These are phyloP conservation scores for Candida golubevii DNA, from an alignment of 805 yeast species.

Conservation along the genomic window DNA sequence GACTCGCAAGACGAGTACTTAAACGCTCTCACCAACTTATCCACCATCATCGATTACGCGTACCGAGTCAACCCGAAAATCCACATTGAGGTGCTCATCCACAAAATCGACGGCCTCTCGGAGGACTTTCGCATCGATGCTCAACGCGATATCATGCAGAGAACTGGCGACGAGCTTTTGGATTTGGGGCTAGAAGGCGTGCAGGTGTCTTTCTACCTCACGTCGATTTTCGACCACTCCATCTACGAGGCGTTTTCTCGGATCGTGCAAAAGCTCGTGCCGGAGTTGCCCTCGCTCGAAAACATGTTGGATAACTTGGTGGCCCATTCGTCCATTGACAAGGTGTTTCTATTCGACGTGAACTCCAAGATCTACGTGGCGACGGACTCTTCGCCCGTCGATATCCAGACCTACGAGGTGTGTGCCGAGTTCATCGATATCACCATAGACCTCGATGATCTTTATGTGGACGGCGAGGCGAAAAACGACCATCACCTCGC, in stretches of 20 bases:
- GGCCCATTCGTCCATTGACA: slow-evolving; percentile 85
- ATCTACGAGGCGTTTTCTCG: slow-evolving; percentile 93
- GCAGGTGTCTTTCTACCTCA: slow-evolving; percentile 83
- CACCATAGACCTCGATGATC: slow-evolving; percentile 78
- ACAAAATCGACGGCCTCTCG: slow-evolving; percentile 90
- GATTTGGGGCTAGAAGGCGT: slow-evolving; percentile 91
- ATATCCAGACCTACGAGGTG: slow-evolving; percentile 90
- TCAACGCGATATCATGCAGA: slow-evolving; percentile 92
- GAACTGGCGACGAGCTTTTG: slow-evolving; percentile 87
- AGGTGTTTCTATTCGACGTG: slow-evolving; percentile 87
- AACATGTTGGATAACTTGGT: slow-evolving; percentile 84
- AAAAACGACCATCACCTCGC: slow-evolving; percentile 7
- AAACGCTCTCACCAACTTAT: slow-evolving; percentile 83
- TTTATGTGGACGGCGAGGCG: slow-evolving; percentile 39
- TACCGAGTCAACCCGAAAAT: slow-evolving; percentile 77
- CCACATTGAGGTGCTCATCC: slow-evolving; percentile 88
- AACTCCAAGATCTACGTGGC: slow-evolving; percentile 93
- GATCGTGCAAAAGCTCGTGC: slow-evolving; percentile 85
- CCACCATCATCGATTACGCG: slow-evolving; percentile 84
- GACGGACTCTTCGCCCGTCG: slow-evolving; percentile 94
- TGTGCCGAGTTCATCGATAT: slow-evolving; percentile 97
- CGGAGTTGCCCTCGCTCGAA: slow-evolving; percentile 84
- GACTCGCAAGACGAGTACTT: slow-evolving; percentile 95
- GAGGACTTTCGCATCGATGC: slow-evolving; percentile 94
- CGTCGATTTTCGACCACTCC: slow-evolving; percentile 93